A percentile compares a stretch with the other conserved stretches of the same genome.
Evolutionary conservation across 2,329 filamentous ascomycete genomes (phyloP).

Genomic region (Ascochyta viciae-villosae): DNA sequence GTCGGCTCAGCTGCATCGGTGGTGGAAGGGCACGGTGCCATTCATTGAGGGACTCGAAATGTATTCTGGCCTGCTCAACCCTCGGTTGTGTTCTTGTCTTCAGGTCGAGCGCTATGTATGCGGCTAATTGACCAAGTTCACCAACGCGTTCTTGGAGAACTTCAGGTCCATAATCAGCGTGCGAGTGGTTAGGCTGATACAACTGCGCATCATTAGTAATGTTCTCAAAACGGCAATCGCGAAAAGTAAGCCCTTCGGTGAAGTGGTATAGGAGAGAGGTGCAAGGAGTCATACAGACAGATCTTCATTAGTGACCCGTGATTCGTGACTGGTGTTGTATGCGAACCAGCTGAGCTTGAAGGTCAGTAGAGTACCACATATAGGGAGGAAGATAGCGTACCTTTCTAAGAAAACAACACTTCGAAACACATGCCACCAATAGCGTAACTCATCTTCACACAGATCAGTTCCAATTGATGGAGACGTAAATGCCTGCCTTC

Average conservation of each 20-base stretch:
- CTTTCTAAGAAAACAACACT: conserved; percentile 15
- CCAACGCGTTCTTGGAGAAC: conserved; percentile 3
- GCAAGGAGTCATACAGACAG: conserved; percentile 9
- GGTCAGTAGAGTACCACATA: too few relatives aligned
- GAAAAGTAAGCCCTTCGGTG: not conserved
- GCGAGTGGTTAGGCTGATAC: not conserved
- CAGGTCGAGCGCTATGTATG: conserved; percentile 17
- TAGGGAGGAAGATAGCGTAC: not conserved
- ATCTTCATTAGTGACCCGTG: conserved; percentile 12
- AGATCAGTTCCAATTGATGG: conserved; percentile 1
- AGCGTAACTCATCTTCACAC: not conserved
- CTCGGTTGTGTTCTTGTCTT: conserved; percentile 6
- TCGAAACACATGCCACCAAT: conserved; percentile 14
- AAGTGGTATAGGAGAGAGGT: not conserved
- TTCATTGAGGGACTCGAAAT: conserved; percentile 10
- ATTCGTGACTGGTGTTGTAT: conserved; percentile 12
- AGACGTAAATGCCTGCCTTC: conserved; percentile 5
- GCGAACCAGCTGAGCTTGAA: conserved; percentile 10
- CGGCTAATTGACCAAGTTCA: conserved; percentile 14
- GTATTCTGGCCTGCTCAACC: not conserved
- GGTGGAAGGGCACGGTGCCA: conserved; percentile 18
- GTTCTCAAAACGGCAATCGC: not conserved
- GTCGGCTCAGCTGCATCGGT: conserved; percentile 17
- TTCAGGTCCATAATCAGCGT: not conserved
- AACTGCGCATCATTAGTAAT: conserved; percentile 6